Evolutionary conservation across 1,284 basidiomycete species (phyloP).

Genomic region (Flammula alnicola): DNA sequence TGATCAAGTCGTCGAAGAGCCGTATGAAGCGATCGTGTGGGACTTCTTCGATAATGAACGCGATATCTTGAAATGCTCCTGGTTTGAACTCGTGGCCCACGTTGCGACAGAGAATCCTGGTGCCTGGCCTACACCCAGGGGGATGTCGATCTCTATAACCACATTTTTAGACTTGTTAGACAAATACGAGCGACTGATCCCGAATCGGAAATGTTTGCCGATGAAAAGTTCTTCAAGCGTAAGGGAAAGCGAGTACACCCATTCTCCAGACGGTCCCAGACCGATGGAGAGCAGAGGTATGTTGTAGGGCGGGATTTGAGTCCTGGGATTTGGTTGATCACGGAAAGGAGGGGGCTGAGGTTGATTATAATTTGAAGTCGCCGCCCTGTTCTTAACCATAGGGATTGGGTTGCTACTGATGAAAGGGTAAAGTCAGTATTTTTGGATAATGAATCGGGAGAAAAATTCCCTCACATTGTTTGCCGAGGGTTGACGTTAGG

Average conservation of each 20-base stretch:
- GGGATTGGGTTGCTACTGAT: no score
- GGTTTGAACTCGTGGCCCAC: conserved; percentile 79
- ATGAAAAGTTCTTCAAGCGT: conserved; percentile 87
- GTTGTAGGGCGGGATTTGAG: conserved; percentile 28
- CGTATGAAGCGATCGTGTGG: conserved; percentile 73
- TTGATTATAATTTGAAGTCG: no score
- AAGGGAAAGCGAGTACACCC: conserved; percentile 74
- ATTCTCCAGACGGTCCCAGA: conserved; percentile 40
- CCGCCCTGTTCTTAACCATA: no score
- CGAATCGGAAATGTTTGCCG: conserved; percentile 81
- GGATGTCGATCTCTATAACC: conserved; percentile 75
- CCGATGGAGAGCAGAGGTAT: conserved; percentile 38
- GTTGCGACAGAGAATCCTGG: conserved; percentile 75
- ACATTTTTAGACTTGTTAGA: conserved; percentile 72
- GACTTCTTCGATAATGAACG: conserved; percentile 80
- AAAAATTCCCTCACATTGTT: not conserved
- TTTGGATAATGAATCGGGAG: no score
- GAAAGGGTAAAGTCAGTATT: no score
- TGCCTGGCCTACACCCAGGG: conserved; percentile 76
- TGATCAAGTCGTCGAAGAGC: conserved; percentile 73
- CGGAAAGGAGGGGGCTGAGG: conserved; percentile 8
- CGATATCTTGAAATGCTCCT: conserved; percentile 75
- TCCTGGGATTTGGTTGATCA: conserved; percentile 14
- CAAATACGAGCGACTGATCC: conserved; percentile 72
- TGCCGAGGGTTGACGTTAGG: not conserved